Conservation (phyloP, 495 filamentous ascomycete species). For the Sabuloglossum arenarium region DNA sequence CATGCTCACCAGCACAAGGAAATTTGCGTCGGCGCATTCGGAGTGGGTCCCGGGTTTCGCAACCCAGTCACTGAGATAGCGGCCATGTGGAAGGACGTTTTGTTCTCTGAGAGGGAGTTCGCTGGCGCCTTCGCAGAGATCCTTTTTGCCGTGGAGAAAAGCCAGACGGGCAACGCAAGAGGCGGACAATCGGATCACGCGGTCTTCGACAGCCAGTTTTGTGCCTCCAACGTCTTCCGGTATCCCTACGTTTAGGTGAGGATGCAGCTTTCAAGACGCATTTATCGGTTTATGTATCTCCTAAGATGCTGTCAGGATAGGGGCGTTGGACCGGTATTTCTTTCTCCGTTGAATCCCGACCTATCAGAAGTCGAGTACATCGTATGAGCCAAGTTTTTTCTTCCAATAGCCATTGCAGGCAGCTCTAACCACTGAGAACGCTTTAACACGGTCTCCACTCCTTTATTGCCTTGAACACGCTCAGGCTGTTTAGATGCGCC, state of each 20-base stretch:
- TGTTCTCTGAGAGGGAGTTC: conserved; percentile 44
- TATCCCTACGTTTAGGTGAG: conserved; percentile 4
- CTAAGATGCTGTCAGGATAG: no score
- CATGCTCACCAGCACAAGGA: conserved; percentile 32
- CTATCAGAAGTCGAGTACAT: no score
- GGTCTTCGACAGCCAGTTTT: conserved; percentile 20
- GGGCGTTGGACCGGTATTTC: no score
- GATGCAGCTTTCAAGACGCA: neutral
- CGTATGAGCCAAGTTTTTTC: no score
- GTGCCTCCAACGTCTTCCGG: conserved; percentile 18
- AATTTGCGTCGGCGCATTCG: conserved; percentile 50
- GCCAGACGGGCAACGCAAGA: conserved; percentile 9
- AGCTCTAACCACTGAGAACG: no score
- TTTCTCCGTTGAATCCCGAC: no score
- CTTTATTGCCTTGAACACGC: no score
- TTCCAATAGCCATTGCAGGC: no score
- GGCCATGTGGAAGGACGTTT: conserved; percentile 43
- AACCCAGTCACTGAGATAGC: conserved; percentile 50
- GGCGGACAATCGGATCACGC: conserved; percentile 18
- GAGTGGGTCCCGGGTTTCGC: conserved; percentile 43
- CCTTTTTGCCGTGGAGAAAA: conserved; percentile 44
- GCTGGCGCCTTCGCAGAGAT: conserved; percentile 44
- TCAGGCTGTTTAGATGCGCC: no score
- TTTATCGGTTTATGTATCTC: no score
- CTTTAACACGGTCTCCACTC: no score